These are phyloP conservation scores for Medicago ruthenica DNA, from an alignment of 306 rosid genomes.

Conservation along the genomic window DNA sequence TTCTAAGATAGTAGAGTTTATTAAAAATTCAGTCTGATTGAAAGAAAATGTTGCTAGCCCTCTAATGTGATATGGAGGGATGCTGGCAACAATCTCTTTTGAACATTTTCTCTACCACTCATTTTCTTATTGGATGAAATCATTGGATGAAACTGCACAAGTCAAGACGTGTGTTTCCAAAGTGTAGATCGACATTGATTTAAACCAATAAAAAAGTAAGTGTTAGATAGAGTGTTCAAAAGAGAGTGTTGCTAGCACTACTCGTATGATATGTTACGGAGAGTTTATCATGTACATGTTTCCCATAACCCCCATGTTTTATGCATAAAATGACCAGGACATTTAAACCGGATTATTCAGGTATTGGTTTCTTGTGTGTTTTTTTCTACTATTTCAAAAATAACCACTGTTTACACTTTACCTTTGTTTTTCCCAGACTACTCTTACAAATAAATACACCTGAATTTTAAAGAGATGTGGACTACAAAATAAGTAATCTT, in stretches of 20 bases:
- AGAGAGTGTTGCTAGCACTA: too few species aligned
- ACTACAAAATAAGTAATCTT: neutral
- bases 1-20: neutral
- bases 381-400: neutral
- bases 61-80: neutral
- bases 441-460: neutral
- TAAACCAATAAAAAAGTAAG: too few species aligned
- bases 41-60: neutral
- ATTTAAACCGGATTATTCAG: neutral
- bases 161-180: too few species aligned
- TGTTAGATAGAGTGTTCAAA: neutral
- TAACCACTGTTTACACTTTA: neutral
- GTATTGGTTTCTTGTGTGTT: neutral
- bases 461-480: neutral
- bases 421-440: neutral
- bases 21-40: neutral
- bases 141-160: too few species aligned
- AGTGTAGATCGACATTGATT: too few species aligned
- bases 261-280: too few species aligned
- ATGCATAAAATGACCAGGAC: neutral
- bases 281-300: neutral
- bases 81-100: too few species aligned
- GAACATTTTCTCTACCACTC: too few species aligned
- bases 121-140: too few species aligned
- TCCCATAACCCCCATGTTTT: neutral